These are phyloP conservation scores for Suillus brevipes DNA, from an alignment of 768 basidiomycete genomes.

Conservation along the genomic window DNA sequence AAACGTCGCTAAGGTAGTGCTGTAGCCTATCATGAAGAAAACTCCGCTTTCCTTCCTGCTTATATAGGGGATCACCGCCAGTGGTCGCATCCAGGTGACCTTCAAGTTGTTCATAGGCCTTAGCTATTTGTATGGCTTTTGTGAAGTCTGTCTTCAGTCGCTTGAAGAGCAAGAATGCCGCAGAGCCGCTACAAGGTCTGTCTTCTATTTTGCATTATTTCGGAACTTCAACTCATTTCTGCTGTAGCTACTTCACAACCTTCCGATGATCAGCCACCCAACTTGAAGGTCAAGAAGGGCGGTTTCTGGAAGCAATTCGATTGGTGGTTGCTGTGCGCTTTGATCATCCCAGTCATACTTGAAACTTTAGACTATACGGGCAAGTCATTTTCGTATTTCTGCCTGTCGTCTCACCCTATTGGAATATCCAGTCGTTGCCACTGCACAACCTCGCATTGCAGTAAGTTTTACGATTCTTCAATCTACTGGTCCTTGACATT, in stretches of 20 bases:
- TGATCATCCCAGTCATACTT: constrained; percentile 43
- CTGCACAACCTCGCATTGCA: constrained; percentile 52
- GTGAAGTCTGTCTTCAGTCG: too few relatives aligned
- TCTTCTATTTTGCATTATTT: background rate
- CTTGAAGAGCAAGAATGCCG: background rate
- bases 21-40: background rate
- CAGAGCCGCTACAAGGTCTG: background rate
- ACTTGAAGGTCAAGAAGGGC: background rate
- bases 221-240: background rate
- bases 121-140: background rate
- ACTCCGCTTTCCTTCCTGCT: background rate
- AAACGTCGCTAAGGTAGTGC: background rate
- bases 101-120: background rate
- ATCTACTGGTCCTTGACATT: background rate
- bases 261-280: background rate
- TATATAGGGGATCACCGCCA: background rate
- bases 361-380: constrained; percentile 38
- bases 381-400: background rate
- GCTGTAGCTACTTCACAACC: background rate
- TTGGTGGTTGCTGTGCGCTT: constrained; percentile 34
- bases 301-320: constrained; percentile 30
- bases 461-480: constrained; percentile 26
- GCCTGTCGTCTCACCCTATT: background rate
- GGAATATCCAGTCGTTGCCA: constrained; percentile 44
- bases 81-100: too few relatives aligned